A percentile compares a stretch with the other conserved stretches of the same genome.
phyloP scores from a whole-genome alignment of 495 filamentous ascomycete genomes.

The Neurospora tetraspora region DNA sequence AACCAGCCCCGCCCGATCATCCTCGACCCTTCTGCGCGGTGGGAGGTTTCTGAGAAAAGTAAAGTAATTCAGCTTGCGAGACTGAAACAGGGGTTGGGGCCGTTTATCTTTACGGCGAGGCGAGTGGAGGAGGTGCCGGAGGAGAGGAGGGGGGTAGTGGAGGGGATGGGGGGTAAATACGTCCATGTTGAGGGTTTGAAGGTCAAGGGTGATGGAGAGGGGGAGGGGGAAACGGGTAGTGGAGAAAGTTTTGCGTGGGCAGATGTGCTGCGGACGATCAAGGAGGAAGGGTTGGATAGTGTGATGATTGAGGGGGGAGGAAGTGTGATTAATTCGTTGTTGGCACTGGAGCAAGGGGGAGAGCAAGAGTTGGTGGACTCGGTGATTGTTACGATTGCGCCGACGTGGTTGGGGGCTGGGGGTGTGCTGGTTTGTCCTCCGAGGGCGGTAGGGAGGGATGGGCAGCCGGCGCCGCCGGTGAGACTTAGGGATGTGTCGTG shows the following conservation, averaged over 20 bases:
- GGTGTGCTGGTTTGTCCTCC: slow-evolving; percentile 63
- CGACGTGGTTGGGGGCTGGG: slow-evolving; percentile 69
- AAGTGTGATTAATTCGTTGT: slow-evolving; percentile 63
- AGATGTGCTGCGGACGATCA: slow-evolving; percentile 47
- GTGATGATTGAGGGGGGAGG: slow-evolving; percentile 88
- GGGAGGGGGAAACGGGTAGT: background rate
- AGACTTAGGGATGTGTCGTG: slow-evolving; percentile 60
- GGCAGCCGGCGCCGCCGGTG: slow-evolving; percentile 43
- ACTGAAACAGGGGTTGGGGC: slow-evolving; percentile 58
- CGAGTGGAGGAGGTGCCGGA: slow-evolving; percentile 6
- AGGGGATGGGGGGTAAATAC: slow-evolving; percentile 28
- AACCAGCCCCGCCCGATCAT: slow-evolving; percentile 68
- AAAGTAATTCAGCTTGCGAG: slow-evolving; percentile 56
- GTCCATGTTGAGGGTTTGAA: slow-evolving; percentile 15
- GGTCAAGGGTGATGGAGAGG: background rate
- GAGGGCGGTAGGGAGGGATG: slow-evolving; percentile 37
- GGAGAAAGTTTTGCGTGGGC: slow-evolving; percentile 41
- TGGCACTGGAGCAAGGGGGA: slow-evolving; percentile 34
- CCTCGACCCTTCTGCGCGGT: slow-evolving; percentile 62
- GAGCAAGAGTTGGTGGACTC: slow-evolving; percentile 56
- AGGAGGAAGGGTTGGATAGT: slow-evolving; percentile 53
- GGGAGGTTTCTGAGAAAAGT: slow-evolving; percentile 48
- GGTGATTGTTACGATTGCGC: slow-evolving; percentile 76
- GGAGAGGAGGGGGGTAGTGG: slow-evolving; percentile 17
- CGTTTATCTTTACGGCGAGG: slow-evolving; percentile 52